A percentile compares a stretch with the other conserved stretches of the same genome.
Conservation (phyloP, 768 basidiomycete genomes). For the Termitomyces sp. region DNA sequence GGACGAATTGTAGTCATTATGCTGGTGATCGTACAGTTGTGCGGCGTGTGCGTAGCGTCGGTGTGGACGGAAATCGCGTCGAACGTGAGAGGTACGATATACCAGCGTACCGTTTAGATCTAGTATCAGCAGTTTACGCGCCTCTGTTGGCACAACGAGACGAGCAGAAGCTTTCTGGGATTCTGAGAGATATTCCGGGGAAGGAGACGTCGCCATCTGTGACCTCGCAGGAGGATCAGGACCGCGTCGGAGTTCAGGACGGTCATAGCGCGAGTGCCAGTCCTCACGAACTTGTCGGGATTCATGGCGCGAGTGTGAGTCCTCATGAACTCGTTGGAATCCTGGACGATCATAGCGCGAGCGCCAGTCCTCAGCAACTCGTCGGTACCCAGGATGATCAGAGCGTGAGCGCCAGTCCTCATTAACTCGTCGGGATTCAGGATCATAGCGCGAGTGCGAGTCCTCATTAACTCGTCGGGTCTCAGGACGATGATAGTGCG, state of each 20-base stretch:
- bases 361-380: too few species aligned
- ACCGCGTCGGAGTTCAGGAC: background rate
- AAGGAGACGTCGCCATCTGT: constrained; percentile 27
- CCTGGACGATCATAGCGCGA: too few species aligned
- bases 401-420: too few species aligned
- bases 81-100: constrained; percentile 41
- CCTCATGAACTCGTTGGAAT: too few species aligned
- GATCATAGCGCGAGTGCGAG: too few species aligned
- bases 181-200: constrained; percentile 24
- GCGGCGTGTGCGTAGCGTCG: background rate
- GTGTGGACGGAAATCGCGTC: constrained; percentile 4
- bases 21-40: background rate
- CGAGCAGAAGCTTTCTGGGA: constrained; percentile 23
- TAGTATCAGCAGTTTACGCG: constrained; percentile 64
- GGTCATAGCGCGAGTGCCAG: background rate
- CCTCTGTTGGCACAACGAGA: constrained; percentile 19
- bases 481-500: too few species aligned
- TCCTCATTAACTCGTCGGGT: too few species aligned
- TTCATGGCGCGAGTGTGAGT: too few species aligned
- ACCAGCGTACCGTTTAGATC: constrained; percentile 76
- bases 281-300: background rate
- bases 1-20: too few species aligned
- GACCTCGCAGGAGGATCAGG: background rate
- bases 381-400: too few species aligned
- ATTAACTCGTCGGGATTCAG: too few species aligned